Percentiles rank a stretch among this genome's conserved stretches.
Conservation (phyloP, 2,329 filamentous ascomycete genomes). For the Sporothrix euskadiensis region DNA sequence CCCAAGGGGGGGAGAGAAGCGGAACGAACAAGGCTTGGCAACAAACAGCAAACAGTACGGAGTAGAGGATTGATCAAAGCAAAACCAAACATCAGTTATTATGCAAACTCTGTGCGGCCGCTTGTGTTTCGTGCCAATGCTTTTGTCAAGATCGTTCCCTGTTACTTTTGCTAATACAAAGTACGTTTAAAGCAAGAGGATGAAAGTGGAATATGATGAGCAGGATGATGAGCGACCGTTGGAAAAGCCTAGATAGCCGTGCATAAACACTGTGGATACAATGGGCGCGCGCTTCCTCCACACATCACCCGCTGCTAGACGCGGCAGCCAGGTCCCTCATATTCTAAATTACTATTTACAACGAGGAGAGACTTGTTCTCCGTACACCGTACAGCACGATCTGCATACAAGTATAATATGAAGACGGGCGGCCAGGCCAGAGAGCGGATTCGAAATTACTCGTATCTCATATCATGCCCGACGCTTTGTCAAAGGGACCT, state of each 20-base stretch:
- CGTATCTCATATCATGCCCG: neutral
- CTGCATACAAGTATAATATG: neutral
- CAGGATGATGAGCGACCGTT: neutral
- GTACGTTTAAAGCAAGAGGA: neutral
- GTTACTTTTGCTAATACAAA: neutral
- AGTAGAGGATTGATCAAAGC: neutral
- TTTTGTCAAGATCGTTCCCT: neutral
- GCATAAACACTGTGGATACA: constrained; percentile 20
- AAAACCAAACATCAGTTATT: neutral
- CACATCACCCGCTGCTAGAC: constrained; percentile 7
- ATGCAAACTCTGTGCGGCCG: neutral
- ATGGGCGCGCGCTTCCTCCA: constrained; percentile 13
- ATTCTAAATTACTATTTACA: no score
- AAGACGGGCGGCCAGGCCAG: neutral
- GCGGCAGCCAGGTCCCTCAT: neutral
- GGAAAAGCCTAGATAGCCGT: constrained; percentile 5
- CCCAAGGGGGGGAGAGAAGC: neutral
- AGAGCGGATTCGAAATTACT: neutral
- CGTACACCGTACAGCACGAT: neutral
- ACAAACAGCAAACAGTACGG: neutral
- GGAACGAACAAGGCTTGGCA: neutral
- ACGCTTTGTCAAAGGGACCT: neutral
- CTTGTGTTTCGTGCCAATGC: neutral
- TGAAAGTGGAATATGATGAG: neutral
- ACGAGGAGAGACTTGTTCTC: neutral